These are phyloP conservation scores for Gossypium trilobum DNA, from an alignment of 441 rosid genomes.

Conservation along the genomic window DNA sequence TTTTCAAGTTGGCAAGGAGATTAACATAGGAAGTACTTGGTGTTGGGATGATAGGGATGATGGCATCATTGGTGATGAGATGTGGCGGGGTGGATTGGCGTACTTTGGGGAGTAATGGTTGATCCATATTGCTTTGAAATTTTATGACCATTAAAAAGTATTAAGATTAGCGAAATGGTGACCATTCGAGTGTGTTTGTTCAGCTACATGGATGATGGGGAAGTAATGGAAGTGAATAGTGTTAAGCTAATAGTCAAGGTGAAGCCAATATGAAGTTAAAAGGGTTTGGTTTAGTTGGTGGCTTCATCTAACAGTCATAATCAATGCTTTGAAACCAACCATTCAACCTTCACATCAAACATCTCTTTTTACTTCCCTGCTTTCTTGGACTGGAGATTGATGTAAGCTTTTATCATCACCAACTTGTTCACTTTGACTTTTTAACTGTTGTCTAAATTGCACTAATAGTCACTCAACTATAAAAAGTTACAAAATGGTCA, in stretches of 20 bases:
- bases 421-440: too few species aligned
- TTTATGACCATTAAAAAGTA: background rate
- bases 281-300: constrained; percentile 1
- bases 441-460: too few species aligned
- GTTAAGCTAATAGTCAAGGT: constrained; percentile 26
- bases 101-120: constrained; percentile 31
- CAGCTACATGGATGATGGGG: background rate
- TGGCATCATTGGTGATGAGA: constrained; percentile 25
- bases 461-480: too few species aligned
- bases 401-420: too few species aligned
- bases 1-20: constrained; percentile 38
- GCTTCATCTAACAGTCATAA: constrained; percentile 21
- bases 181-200: background rate
- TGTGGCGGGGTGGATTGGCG: constrained; percentile 29
- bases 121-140: constrained; percentile 32
- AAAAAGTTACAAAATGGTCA: too few species aligned
- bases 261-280: constrained; percentile 2
- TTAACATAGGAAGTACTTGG: constrained; percentile 29
- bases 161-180: background rate
- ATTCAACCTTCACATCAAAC: background rate
- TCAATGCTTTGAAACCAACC: background rate
- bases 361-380: background rate
- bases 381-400: too few species aligned
- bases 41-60: constrained; percentile 27
- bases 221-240: constrained; percentile 1